Percentiles rank a stretch among this genome's conserved stretches.
Conservation (phyloP, 345 rosid genomes). For the Eucalyptus shirleyi region DNA sequence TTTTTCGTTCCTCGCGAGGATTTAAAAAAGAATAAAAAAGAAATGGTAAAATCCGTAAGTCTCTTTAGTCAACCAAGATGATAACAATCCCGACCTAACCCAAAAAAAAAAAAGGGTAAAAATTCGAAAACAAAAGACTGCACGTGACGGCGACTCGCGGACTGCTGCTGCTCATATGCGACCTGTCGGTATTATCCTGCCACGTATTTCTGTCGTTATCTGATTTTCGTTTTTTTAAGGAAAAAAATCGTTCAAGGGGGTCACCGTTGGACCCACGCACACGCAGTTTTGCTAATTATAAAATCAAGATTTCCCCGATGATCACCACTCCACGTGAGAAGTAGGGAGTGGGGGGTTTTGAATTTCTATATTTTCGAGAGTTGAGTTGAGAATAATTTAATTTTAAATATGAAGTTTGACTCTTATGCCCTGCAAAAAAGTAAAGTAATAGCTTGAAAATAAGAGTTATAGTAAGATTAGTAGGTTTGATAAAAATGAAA, state of each 20-base stretch:
- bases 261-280: background rate
- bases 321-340: too few relatives aligned
- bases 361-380: too few relatives aligned
- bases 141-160: slow-evolving; percentile 8
- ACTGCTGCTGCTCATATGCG: background rate
- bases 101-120: background rate
- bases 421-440: rapidly evolving
- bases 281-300: background rate
- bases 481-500: rapidly evolving
- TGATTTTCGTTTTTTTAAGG: background rate
- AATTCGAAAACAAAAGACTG: background rate
- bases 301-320: too few relatives aligned
- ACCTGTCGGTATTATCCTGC: slow-evolving; percentile 4
- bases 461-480: rapidly evolving
- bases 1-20: background rate
- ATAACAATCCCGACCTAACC: background rate
- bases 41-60: background rate
- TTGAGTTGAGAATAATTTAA: too few relatives aligned
- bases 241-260: background rate
- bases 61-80: background rate
- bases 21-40: background rate
- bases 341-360: rapidly evolving
- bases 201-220: background rate
- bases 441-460: rapidly evolving
- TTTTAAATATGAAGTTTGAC: too few relatives aligned